Evolutionary conservation across 176 grass and related monocot species (phyloP).

Genomic region (Phyllostachys edulis): DNA sequence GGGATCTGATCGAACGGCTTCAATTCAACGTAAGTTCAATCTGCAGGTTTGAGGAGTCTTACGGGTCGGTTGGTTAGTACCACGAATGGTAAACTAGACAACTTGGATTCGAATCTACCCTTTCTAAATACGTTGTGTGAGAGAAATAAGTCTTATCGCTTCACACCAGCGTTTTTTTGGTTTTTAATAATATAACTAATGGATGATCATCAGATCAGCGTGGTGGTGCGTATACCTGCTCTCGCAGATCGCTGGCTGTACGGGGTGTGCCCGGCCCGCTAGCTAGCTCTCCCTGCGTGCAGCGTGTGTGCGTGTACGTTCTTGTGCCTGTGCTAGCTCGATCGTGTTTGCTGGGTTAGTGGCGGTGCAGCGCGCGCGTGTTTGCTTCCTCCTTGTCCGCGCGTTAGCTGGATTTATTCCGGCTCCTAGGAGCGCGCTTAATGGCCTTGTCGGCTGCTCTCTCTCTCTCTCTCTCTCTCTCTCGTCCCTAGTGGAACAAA

Average conservation of each 20-base stretch:
- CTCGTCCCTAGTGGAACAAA: not conserved
- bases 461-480: not conserved
- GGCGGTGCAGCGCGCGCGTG: not conserved
- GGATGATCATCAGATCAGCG: no score
- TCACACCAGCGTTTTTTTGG: no score
- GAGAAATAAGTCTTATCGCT: no score
- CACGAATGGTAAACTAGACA: no score
- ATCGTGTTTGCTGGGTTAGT: not conserved
- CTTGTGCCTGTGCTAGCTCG: not conserved
- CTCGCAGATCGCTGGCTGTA: not conserved
- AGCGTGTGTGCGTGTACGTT: no score
- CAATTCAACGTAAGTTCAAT: not conserved
- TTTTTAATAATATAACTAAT: no score
- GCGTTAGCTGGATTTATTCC: constrained; percentile 1
- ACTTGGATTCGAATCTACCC: no score
- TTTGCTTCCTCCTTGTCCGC: constrained; percentile 43
- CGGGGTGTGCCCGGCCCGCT: not conserved
- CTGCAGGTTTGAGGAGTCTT: not conserved
- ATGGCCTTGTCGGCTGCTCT: constrained; percentile 39
- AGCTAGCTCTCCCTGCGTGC: not conserved
- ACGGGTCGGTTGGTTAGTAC: no score
- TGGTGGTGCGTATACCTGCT: not conserved
- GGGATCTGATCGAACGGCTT: not conserved
- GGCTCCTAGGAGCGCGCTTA: not conserved
- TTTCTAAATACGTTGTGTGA: no score